phyloP scores from a whole-genome alignment of 2,329 filamentous ascomycete species.

The Didymellaceae sp. region DNA sequence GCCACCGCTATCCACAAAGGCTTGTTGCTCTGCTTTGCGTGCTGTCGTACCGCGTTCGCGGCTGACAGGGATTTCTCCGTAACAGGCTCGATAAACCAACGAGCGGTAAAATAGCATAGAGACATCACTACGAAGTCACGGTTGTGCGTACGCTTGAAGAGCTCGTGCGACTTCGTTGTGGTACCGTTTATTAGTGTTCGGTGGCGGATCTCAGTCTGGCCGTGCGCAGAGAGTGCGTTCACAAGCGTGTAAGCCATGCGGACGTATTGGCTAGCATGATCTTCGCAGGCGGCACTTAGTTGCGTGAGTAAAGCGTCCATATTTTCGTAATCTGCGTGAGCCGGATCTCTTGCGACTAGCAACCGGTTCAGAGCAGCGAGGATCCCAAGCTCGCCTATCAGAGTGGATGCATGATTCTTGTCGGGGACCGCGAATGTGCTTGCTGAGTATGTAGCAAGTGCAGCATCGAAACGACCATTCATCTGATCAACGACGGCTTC shows the following conservation, averaged over 20 bases:
- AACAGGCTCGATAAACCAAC: constrained; percentile 81
- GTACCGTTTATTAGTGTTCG: constrained; percentile 75
- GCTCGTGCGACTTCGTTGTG: constrained; percentile 64
- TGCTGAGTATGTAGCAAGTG: constrained; percentile 70
- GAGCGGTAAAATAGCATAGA: constrained; percentile 82
- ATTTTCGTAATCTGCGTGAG: constrained; percentile 55
- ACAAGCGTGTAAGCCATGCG: constrained; percentile 79
- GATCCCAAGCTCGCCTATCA: constrained; percentile 52
- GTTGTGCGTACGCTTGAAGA: constrained; percentile 73
- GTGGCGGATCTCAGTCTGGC: constrained; percentile 72
- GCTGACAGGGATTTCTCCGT: constrained; percentile 65
- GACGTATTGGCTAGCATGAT: constrained; percentile 76
- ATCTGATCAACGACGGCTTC: constrained; percentile 78
- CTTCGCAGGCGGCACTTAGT: constrained; percentile 70
- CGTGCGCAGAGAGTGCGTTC: constrained; percentile 67
- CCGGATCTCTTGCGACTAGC: constrained; percentile 52
- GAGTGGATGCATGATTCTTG: constrained; percentile 26
- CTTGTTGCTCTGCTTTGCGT: constrained; percentile 31
- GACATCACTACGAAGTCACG: constrained; percentile 82
- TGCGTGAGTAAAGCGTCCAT: constrained; percentile 68
- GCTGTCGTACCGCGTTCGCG: constrained; percentile 37
- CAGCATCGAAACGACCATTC: constrained; percentile 72
- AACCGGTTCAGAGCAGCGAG: constrained; percentile 58
- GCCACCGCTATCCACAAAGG: constrained; percentile 43
- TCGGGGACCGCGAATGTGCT: constrained; percentile 62